phyloP scores from a whole-genome alignment of 192 early-diverging fungal genomes.

The Backusella macrospora region DNA sequence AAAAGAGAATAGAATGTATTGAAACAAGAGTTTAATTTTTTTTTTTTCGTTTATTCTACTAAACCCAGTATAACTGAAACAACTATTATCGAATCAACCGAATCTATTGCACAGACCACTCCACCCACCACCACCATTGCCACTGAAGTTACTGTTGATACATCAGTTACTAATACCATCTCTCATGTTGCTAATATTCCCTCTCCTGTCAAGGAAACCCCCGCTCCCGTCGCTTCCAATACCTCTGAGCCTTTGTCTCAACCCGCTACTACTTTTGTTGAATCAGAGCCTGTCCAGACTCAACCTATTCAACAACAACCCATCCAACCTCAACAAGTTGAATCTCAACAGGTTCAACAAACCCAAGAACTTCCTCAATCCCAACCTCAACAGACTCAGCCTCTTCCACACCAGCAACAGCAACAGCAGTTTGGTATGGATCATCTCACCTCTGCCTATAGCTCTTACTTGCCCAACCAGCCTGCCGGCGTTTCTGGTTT shows the following conservation, averaged over 20 bases:
- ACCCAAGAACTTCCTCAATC: background rate
- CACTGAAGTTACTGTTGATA: background rate
- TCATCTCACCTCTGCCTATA: constrained; percentile 53
- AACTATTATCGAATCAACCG: constrained; percentile 33
- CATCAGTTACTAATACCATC: constrained; percentile 13
- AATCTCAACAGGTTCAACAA: constrained; percentile 15
- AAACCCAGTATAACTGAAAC: constrained; percentile 26
- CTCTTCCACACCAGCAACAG: constrained; percentile 40
- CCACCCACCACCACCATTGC: background rate
- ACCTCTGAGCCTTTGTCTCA: background rate
- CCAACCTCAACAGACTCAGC: constrained; percentile 19
- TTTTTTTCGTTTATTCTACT: background rate
- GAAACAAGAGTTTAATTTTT: background rate
- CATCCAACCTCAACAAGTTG: constrained; percentile 11
- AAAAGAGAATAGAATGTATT: background rate
- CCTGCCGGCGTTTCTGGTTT: constrained; percentile 53
- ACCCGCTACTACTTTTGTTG: background rate
- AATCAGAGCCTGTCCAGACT: background rate
- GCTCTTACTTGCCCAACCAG: constrained; percentile 53
- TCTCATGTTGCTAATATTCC: background rate
- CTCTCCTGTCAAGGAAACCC: background rate
- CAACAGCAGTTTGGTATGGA: constrained; percentile 52
- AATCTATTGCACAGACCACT: constrained; percentile 25
- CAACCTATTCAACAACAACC: constrained; percentile 10
- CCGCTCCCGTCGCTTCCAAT: background rate